Conservation (phyloP, 441 rosid genomes). For the Lepidium campestre region DNA sequence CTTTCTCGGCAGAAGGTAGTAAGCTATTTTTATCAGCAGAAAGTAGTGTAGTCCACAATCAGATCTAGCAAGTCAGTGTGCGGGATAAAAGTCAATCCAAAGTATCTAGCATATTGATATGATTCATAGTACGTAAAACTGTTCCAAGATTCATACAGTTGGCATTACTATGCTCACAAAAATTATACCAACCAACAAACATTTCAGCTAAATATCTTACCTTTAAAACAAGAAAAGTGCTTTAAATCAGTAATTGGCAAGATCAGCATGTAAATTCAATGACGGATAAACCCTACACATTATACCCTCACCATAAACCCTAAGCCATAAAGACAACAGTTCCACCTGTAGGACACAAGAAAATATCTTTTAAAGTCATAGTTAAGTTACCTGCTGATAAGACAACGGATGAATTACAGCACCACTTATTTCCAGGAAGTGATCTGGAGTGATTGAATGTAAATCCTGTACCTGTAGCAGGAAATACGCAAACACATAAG, state of each 20-base stretch:
- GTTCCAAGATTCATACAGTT: not conserved
- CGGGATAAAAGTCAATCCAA: not conserved
- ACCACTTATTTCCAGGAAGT: constrained; percentile 95
- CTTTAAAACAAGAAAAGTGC: not conserved
- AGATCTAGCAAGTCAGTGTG: constrained; percentile 1
- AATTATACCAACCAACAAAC: not conserved
- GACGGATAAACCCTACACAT: not conserved
- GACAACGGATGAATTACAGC: constrained; percentile 93
- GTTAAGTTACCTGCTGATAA: constrained; percentile 83
- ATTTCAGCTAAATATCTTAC: constrained; percentile 8
- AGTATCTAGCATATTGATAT: not conserved
- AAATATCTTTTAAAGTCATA: not conserved
- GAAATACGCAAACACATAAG: constrained; percentile 9
- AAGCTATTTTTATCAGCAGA: constrained; percentile 3
- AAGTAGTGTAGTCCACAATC: not conserved
- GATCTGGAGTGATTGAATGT: constrained; percentile 82
- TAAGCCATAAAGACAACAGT: constrained; percentile 5
- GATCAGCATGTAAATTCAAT: not conserved
- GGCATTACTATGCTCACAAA: not conserved
- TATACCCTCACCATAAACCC: not conserved
- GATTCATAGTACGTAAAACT: not conserved
- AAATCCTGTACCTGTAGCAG: constrained; percentile 85
- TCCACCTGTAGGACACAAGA: not conserved
- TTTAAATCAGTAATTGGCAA: not conserved
- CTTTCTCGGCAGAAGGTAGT: not conserved